Conservation (phyloP, 768 basidiomycete species). For the Rhizopogon roseolus region DNA sequence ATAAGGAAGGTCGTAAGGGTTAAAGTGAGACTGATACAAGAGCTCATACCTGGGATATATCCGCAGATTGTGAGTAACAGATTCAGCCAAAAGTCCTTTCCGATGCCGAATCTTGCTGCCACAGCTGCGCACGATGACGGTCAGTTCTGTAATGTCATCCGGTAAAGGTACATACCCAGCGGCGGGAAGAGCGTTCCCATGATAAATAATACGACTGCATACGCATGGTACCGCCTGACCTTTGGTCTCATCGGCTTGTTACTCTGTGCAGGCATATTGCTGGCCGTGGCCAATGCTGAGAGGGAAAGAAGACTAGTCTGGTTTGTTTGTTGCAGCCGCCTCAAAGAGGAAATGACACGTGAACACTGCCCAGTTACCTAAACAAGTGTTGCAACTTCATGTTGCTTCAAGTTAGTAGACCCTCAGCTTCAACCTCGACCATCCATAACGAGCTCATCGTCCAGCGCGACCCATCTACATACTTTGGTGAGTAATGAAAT, state of each 20-base stretch:
- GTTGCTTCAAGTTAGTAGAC: neutral
- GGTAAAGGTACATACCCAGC: conserved; percentile 51
- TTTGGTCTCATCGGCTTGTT: conserved; percentile 61
- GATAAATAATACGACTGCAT: conserved; percentile 75
- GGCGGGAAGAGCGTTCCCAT: conserved; percentile 90
- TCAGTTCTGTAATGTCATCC: conserved; percentile 1
- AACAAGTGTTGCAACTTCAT: conserved; percentile 6
- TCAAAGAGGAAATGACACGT: conserved; percentile 12
- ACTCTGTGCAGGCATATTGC: conserved; percentile 26
- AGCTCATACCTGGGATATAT: conserved; percentile 72
- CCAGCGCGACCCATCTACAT: conserved; percentile 14
- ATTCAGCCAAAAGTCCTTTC: conserved; percentile 89
- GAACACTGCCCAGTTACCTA: conserved; percentile 24
- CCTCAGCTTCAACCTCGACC: conserved; percentile 10
- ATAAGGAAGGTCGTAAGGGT: conserved; percentile 3
- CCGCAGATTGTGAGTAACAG: conserved; percentile 84
- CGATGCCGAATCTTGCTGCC: conserved; percentile 89
- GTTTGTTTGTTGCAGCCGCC: neutral
- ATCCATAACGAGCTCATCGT: conserved; percentile 14
- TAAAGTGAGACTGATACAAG: neutral
- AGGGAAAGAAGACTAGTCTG: neutral
- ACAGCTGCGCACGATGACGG: conserved; percentile 54
- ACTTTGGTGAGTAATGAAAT: conserved; percentile 10
- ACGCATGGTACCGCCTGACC: conserved; percentile 69
- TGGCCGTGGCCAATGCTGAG: conserved; percentile 1